Conservation (phyloP, 345 rosid species). For the Populus simonii region DNA sequence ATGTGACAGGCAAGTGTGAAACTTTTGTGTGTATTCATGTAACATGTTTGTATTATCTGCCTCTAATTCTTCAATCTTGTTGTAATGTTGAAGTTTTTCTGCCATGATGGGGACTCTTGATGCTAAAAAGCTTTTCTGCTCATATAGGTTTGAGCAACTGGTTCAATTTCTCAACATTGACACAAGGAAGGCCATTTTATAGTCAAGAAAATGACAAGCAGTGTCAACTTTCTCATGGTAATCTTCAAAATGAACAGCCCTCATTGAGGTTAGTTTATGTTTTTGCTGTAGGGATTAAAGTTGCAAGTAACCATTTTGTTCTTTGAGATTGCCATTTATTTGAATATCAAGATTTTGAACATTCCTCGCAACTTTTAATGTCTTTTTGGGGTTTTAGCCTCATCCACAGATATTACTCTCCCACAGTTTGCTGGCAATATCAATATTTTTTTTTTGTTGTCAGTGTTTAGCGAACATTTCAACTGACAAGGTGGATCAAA, state of each 20-base stretch:
- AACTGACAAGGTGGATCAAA: no score
- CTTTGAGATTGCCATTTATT: no score
- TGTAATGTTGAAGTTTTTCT: background rate
- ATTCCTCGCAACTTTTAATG: no score
- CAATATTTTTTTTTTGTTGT: no score
- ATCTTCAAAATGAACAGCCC: slow-evolving; percentile 21
- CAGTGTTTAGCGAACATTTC: no score
- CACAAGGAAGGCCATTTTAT: slow-evolving; percentile 18
- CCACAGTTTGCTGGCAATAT: no score
- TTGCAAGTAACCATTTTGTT: no score
- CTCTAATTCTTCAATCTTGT: background rate
- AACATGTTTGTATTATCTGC: slow-evolving; percentile 7
- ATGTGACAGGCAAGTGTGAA: slow-evolving; percentile 23
- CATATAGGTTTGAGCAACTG: slow-evolving; percentile 28
- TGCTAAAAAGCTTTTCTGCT: slow-evolving; percentile 1
- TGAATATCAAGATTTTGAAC: no score
- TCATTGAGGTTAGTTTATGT: slow-evolving; percentile 25
- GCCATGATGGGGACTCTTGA: background rate
- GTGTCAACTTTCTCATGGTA: slow-evolving; percentile 24
- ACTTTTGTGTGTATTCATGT: background rate
- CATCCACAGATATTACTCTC: no score
- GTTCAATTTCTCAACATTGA: slow-evolving; percentile 23
- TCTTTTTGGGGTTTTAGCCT: no score
- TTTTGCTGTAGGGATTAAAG: no score
- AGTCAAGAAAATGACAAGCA: slow-evolving; percentile 23